Evolutionary conservation across 2,329 filamentous ascomycete genomes (phyloP).

Genomic region (Rhinocladiella mackenziei): DNA sequence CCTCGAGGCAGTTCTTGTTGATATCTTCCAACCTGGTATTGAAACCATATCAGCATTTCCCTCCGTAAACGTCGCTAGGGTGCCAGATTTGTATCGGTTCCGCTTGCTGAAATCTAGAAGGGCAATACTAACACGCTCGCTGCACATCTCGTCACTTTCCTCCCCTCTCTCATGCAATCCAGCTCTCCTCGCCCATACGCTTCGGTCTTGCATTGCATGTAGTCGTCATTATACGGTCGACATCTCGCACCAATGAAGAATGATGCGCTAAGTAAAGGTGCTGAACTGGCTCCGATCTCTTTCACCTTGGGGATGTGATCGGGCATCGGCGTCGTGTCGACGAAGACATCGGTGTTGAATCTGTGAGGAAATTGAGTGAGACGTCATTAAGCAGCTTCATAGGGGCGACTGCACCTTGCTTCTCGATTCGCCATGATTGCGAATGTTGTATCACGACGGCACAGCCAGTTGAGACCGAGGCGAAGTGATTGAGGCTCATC

Average conservation of each 20-base stretch:
- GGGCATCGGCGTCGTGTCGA: constrained; percentile 94
- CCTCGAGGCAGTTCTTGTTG: constrained; percentile 85
- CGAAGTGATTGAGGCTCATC: not conserved
- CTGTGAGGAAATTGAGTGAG: constrained; percentile 49
- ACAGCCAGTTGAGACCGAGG: not conserved
- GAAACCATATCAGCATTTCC: constrained; percentile 20
- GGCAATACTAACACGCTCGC: constrained; percentile 75
- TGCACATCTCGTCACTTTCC: constrained; percentile 94
- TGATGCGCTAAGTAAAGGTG: constrained; percentile 82
- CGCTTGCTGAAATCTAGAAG: constrained; percentile 11
- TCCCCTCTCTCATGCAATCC: constrained; percentile 92
- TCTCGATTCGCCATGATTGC: constrained; percentile 26
- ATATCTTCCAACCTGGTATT: constrained; percentile 78
- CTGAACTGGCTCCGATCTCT: constrained; percentile 89
- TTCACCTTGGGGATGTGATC: constrained; percentile 86
- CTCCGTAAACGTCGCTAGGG: no score
- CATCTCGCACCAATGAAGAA: constrained; percentile 98
- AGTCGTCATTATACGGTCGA: constrained; percentile 95
- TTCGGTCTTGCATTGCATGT: constrained; percentile 99
- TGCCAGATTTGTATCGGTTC: no score
- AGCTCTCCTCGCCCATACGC: constrained; percentile 85
- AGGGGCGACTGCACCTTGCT: constrained; percentile 17
- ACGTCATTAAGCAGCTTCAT: not conserved
- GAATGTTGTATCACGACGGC: constrained; percentile 1
- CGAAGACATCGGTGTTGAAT: constrained; percentile 89